These are phyloP conservation scores for Reutealis trisperma DNA, from an alignment of 345 rosid species.

Conservation along the genomic window DNA sequence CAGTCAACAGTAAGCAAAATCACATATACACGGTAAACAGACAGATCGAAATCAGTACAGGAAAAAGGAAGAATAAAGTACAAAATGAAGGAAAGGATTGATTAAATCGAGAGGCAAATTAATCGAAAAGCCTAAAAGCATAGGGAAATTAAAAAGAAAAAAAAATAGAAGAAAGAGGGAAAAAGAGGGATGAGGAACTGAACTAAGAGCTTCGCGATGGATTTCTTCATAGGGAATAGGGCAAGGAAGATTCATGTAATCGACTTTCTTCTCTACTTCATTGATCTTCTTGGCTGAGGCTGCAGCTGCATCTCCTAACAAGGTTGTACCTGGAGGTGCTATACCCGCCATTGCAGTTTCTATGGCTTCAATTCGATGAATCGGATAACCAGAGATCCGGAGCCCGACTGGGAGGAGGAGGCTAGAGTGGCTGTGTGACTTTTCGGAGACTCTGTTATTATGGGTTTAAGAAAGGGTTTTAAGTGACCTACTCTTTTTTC, in stretches of 20 bases:
- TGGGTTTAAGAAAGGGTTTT: slow-evolving; percentile 22
- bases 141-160: not conserved
- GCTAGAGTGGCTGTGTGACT: not conserved
- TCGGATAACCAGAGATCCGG: not conserved
- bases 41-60: not conserved
- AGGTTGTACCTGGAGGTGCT: slow-evolving; percentile 39
- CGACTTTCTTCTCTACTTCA: slow-evolving; percentile 53
- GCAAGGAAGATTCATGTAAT: slow-evolving; percentile 78
- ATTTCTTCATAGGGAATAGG: slow-evolving; percentile 91
- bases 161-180: no score
- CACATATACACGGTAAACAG: not conserved
- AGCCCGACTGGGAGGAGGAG: not conserved
- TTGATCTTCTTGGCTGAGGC: slow-evolving; percentile 23
- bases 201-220: slow-evolving; percentile 91
- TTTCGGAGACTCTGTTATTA: not conserved
- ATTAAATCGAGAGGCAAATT: not conserved
- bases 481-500: not conserved
- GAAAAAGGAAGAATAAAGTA: not conserved
- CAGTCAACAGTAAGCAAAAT: not conserved
- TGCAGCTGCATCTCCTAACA: slow-evolving; percentile 33
- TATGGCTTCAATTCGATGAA: not conserved
- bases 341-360: slow-evolving; percentile 55
- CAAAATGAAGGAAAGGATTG: not conserved
- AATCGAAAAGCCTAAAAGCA: not conserved
- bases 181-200: slow-evolving; percentile 3